Base-by-base conservation (phyloP, 805 yeast genomes). In the Hanseniaspora valbyensis region DNA sequence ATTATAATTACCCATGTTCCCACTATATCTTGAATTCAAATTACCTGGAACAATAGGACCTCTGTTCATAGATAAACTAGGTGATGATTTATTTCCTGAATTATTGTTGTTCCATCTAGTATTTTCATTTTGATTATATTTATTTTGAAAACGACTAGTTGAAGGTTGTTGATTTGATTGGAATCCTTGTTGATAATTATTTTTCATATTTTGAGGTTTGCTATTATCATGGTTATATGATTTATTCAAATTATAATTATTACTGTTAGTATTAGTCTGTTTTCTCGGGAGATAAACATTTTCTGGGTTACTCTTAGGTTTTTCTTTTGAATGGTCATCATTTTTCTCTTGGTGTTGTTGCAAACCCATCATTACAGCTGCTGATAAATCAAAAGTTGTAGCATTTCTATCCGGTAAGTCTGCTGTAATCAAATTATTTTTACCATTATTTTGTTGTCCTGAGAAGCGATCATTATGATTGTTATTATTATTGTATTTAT, bases 301-400 rank as follows among this genome's bases (percentile, higher is more conserved):
- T 16, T 24, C 43, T 16, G 29, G 5, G 2, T 39, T 32, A 9
- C 9, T 28, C 10, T 44, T 44, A 4, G 13, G 12, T 16, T 4
- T 12, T 5, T 44, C 42, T 36, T 26, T 36, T 2, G 24, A 24
- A 8, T 14, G 30, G 4, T 39, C 40, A 1, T 24, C 33, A 7
- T 13, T 8, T 13, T 39, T 39, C 4, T 28, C 26, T 16, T 48
- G n/a, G n/a, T n/a, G 40, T 22, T 49, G 28, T 32, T 44, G 50
- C 39, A 50, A 40, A 4, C 53, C 49, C 53, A 50, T 50, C 44
- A 50, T 37, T 16, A 50, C 44, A 10, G 53, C 53, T 29, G 53
- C 49, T 4, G 53, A 50, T 9, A 50, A 26, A 28, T 50, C 53
- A 50, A 50, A 50, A 5, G 42, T 26, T 12, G 46, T 42, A 2